A percentile compares a stretch with the other conserved stretches of the same genome.
These are phyloP conservation scores for Dendrocalamus latiflorus DNA, from an alignment of 202 grass and related monocot species.

Conservation along the genomic window DNA sequence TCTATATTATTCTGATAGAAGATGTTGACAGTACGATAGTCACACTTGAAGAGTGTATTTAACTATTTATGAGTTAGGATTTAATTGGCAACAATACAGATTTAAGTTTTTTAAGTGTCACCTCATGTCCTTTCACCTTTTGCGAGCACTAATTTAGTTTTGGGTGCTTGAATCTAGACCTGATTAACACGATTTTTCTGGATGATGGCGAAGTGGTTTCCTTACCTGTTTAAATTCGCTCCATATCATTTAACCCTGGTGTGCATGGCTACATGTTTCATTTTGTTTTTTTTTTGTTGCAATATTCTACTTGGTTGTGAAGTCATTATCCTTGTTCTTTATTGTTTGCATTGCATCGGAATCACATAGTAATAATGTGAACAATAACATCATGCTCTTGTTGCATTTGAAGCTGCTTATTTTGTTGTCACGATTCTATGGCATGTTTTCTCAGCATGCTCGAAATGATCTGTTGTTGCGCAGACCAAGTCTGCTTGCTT, in stretches of 20 bases:
- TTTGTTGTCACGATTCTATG: slow-evolving; percentile 1
- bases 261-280: background rate
- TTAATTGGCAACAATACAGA: background rate
- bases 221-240: background rate
- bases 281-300: background rate
- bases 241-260: background rate
- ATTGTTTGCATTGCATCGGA: background rate
- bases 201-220: background rate
- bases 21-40: slow-evolving; percentile 13
- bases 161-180: background rate
- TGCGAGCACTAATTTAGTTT: slow-evolving; percentile 12
- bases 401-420: background rate
- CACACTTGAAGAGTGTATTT: background rate
- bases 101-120: slow-evolving; percentile 6
- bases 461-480: background rate
- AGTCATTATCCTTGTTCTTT: background rate
- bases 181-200: background rate
- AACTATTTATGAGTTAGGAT: background rate
- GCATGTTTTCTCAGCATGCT: background rate
- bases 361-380: background rate
- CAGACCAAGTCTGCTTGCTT: background rate
- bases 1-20: background rate
- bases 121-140: background rate
- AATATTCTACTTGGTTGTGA: background rate
- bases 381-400: background rate